phyloP scores from a whole-genome alignment of 805 yeast species.

The Yarrowia osloensis region DNA sequence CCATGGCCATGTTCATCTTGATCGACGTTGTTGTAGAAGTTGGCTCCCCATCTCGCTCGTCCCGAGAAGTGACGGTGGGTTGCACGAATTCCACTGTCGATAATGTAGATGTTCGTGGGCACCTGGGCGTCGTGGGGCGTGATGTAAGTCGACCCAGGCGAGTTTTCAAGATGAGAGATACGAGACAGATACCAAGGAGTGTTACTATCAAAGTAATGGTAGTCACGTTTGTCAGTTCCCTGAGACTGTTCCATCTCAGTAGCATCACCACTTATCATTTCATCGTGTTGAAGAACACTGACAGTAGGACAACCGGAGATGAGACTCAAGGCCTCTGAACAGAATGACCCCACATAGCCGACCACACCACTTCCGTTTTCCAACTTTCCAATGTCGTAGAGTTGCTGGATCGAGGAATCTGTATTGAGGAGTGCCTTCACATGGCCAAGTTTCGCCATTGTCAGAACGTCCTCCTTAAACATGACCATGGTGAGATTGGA shows the following conservation, averaged over 20 bases:
- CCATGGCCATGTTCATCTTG: constrained; percentile 95
- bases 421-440: background rate
- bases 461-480: background rate
- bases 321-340: background rate
- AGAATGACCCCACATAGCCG: background rate
- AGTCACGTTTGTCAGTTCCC: background rate
- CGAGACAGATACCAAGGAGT: background rate
- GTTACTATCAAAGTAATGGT: too few species aligned
- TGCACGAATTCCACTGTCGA: constrained; percentile 84
- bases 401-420: background rate
- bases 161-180: constrained; percentile 32
- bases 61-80: constrained; percentile 77
- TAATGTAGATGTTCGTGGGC: constrained; percentile 82
- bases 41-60: constrained; percentile 84
- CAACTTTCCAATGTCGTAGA: background rate
- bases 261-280: background rate
- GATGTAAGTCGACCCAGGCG: constrained; percentile 70
- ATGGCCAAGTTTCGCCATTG: background rate
- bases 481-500: constrained; percentile 1
- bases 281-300: background rate
- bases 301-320: background rate
- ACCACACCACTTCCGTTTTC: background rate
- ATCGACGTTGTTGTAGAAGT: constrained; percentile 69
- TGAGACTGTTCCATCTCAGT: background rate
- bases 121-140: constrained; percentile 73